Percentiles rank a stretch among this genome's conserved stretches.
phyloP scores from a whole-genome alignment of 805 yeast genomes.

The Candida endomychidarum region DNA sequence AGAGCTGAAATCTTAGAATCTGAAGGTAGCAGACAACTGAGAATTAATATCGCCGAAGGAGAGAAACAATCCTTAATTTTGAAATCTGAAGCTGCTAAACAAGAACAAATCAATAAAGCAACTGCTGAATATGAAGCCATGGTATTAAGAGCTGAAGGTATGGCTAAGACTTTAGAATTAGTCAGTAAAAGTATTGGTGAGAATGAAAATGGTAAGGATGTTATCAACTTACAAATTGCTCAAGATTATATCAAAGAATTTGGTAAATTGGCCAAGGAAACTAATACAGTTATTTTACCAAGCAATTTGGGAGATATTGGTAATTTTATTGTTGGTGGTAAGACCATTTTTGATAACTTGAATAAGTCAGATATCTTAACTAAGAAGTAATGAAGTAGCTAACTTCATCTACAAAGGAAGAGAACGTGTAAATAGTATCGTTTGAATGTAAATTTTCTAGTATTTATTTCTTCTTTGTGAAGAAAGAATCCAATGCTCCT shows the following conservation, averaged over 20 bases:
- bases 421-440: background rate
- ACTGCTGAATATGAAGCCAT: slow-evolving; percentile 73
- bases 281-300: slow-evolving; percentile 76
- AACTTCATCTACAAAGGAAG: background rate
- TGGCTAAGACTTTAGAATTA: slow-evolving; percentile 65
- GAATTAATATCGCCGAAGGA: slow-evolving; percentile 83
- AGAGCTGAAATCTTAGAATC: slow-evolving; percentile 85
- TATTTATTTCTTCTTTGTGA: slow-evolving; percentile 36
- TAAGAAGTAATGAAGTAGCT: background rate
- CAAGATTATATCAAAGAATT: slow-evolving; percentile 82
- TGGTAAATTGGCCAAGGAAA: slow-evolving; percentile 77
- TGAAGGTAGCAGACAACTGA: slow-evolving; percentile 79
- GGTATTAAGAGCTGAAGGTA: slow-evolving; percentile 63
- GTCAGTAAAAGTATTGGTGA: slow-evolving; percentile 67
- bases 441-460: no score
- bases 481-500: slow-evolving; percentile 73
- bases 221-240: slow-evolving; percentile 77
- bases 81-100: slow-evolving; percentile 70
- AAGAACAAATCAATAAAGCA: slow-evolving; percentile 65
- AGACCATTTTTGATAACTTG: slow-evolving; percentile 58
- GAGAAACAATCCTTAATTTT: slow-evolving; percentile 67
- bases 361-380: no score
- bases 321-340: slow-evolving; percentile 70
- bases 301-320: slow-evolving; percentile 74
- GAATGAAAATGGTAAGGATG: slow-evolving; percentile 71